Base-by-base conservation (phyloP, 1,139 yeast species). In the Saccharomyces hybrid region DNA sequence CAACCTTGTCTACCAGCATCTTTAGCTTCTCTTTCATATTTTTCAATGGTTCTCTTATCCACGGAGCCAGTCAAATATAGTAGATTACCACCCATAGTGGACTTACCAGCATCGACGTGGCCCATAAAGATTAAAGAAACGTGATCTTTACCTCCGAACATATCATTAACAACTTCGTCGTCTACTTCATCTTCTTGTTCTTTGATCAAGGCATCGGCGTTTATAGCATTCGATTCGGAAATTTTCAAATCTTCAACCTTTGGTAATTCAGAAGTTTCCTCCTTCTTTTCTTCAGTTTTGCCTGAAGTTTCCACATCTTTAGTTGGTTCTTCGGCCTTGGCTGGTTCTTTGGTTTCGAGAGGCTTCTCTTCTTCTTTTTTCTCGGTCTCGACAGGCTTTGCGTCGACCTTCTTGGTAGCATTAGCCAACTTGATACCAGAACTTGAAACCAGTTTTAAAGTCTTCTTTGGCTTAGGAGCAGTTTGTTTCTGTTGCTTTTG, bases 1-100 rank as follows among this genome's bases (percentile, higher is more conserved):
- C 99, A 93, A 74, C 98, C 97, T 77, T 91, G 98, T 78, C 98
- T 88, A 73, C 99, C 98, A 49, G 98, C 98, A 66, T 93, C 99
- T 74, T 89, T 91, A 60, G 99, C 99, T 74, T 93, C 99, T 73
- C 93, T 84, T 77, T 95, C 98, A 71, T 91, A 91, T 75, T 93
- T 93, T 63, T 93, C 99, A 61, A 95, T 95, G n/a, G 98, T 93
- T 78, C 99, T 89, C 78, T 93, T 93, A 74, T 93, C 99, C 57
- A 93, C 99, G 50, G 97, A 88, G 57, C 98, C 98, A 44, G 98
- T 91, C 68, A 93, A 78, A 71, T 80, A 93, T 63, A 93, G 80
- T 66, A 93, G 78, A 73, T 93, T 93, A 75, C 99, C 99, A 71
- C 99, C 99, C 96, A 95, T 90, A 60, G 99, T 93, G 54, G 97